Evolutionary conservation across 176 grass and related monocot species (phyloP).

Genomic region (Melocanna baccifera): DNA sequence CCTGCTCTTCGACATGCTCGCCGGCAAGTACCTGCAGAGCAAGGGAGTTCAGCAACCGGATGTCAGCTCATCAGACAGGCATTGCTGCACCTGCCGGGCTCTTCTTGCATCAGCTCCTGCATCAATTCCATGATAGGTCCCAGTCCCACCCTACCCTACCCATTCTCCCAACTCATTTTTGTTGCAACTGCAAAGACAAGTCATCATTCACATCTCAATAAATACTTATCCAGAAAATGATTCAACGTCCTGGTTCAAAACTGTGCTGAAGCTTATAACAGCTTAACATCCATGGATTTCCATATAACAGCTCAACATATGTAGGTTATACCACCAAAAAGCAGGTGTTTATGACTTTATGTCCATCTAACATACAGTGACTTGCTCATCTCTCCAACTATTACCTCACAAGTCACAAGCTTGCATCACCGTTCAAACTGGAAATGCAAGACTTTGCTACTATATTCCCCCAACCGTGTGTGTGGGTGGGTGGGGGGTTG

Average conservation of each 20-base stretch:
- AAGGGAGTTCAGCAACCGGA: background rate
- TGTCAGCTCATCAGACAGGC: background rate
- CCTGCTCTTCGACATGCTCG: conserved; percentile 41
- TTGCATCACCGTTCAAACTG: background rate
- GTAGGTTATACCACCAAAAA: conserved; percentile 22
- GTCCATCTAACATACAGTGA: conserved; percentile 40
- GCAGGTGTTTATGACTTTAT: background rate
- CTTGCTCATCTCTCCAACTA: conserved; percentile 9
- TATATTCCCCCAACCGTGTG: conserved; percentile 24
- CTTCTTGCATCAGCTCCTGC: background rate
- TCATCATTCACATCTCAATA: background rate
- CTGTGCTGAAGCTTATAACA: background rate
- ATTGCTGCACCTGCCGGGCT: background rate
- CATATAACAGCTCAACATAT: background rate
- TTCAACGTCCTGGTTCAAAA: background rate
- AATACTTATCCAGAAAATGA: background rate
- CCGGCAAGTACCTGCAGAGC: conserved; percentile 27
- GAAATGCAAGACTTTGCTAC: conserved; percentile 8
- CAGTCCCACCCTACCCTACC: background rate
- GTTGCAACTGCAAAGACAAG: background rate
- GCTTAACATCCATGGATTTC: conserved; percentile 12
- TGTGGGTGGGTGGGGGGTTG: background rate
- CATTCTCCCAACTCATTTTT: background rate
- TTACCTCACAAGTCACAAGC: background rate
- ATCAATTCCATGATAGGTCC: background rate